Evolutionary conservation across 1,284 basidiomycete genomes (phyloP).

Genomic region (Vanrija sp.): DNA sequence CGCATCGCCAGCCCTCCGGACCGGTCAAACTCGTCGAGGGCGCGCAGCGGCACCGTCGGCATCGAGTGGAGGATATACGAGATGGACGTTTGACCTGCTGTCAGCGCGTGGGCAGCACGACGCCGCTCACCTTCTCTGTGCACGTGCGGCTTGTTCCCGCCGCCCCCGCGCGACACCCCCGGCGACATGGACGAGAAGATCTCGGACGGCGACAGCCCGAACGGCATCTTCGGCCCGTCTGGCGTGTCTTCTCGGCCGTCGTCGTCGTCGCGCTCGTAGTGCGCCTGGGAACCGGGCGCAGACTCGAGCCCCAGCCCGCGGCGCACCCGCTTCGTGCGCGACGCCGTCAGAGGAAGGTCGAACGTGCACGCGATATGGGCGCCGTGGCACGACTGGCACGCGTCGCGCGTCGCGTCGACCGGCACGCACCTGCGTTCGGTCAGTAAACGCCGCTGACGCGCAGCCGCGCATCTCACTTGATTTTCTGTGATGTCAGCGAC

Average conservation of each 20-base stretch:
- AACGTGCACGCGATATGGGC: slow-evolving; percentile 21
- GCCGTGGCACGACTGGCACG: slow-evolving; percentile 20
- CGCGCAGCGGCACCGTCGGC: slow-evolving; percentile 25
- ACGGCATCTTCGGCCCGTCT: neutral
- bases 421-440: slow-evolving; percentile 14
- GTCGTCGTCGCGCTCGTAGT: neutral
- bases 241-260: neutral
- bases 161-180: neutral
- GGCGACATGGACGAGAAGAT: neutral
- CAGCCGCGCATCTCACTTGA: slow-evolving; percentile 1
- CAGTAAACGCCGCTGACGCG: neutral
- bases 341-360: slow-evolving; percentile 26
- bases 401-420: slow-evolving; percentile 1
- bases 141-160: neutral
- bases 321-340: slow-evolving; percentile 27
- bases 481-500: slow-evolving; percentile 9
- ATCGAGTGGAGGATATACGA: slow-evolving; percentile 31
- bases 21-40: slow-evolving; percentile 16
- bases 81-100: slow-evolving; percentile 23
- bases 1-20: slow-evolving; percentile 15
- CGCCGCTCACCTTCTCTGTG: slow-evolving; percentile 23
- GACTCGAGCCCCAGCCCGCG: slow-evolving; percentile 8
- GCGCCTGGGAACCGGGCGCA: neutral
- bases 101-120: neutral
- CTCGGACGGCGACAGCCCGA: neutral